Base-by-base conservation (phyloP, 2,329 filamentous ascomycete genomes). In the Stylonectria norvegica region DNA sequence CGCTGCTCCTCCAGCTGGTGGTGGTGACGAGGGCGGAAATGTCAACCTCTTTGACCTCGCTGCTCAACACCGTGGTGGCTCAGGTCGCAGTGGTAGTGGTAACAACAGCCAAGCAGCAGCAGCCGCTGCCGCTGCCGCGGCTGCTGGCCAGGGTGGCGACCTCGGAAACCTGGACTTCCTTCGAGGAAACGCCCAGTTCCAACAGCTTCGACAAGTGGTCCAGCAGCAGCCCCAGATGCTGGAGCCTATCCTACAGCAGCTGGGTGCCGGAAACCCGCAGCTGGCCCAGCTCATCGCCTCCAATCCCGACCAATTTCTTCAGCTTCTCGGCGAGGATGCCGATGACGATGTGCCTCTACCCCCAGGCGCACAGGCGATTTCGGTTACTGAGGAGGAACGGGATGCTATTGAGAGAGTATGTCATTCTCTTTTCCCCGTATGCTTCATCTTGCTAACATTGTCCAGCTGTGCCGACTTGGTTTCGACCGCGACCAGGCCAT, bases 171-270 rank as follows among this genome's bases (percentile, higher is more conserved):
- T 98, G 43, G 91, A 97, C 51, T 97, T 95, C 65, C 74, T 98
- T 40, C 85, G 93, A 59, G 88, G 90, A 67, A 97, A 97, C 65
- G 85, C 90, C 17, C 91, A 97, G 67, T 98, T 98, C 71, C 93
- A 97, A 70, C 93, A 98, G 69, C 79, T 98, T 45, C 86, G 93
- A 49, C 90, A 96, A 69, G 85, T 98, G 16, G 91, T 98, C 31
- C 93, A 98, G 69, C 90, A 96, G 66, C 88, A 97, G 64, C 93
- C 93, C 14, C 86, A 93, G 64, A 98, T 98, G 93, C 83, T 98
- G 16, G 93, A 98, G 72, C 91, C 93, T 5, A 97, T 98, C 54
- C 75, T 98, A 41, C 91, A 97, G 68, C 90, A 96, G 68, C 88
- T 98, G 25, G 90, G 89, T 23, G 86, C 89, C 16, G 91, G 91